A percentile compares a stretch with the other conserved stretches of the same genome.
These are phyloP conservation scores for Gossypium ekmanianum DNA, from an alignment of 345 rosid genomes.

Conservation along the genomic window DNA sequence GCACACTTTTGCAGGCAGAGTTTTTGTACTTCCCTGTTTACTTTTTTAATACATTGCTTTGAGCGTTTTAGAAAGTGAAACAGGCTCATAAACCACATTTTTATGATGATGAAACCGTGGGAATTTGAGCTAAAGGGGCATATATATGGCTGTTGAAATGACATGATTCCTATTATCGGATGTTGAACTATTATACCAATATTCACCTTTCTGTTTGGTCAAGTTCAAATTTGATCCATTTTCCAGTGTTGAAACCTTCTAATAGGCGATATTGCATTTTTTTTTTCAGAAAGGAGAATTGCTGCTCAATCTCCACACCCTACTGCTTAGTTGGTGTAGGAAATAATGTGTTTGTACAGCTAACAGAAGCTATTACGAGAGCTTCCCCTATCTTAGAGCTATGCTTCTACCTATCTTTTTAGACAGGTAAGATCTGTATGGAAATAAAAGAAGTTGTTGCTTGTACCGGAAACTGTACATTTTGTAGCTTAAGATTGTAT, in stretches of 20 bases:
- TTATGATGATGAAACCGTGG: background rate
- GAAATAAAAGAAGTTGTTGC: conserved; percentile 42
- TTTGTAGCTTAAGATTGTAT: conserved; percentile 64
- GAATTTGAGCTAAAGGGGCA: background rate
- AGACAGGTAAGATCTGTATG: conserved; percentile 42
- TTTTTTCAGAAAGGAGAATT: conserved; percentile 62
- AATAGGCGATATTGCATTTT: background rate
- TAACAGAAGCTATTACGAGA: conserved; percentile 44
- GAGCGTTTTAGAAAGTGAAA: no score
- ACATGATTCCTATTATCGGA: background rate
- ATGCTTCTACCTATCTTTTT: conserved; percentile 29
- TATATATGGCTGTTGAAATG: background rate
- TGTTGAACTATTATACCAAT: background rate
- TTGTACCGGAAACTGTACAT: conserved; percentile 57
- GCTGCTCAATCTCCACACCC: conserved; percentile 48
- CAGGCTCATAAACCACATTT: no score
- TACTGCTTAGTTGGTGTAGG: conserved; percentile 32
- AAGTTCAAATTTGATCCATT: background rate
- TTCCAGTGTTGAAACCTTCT: background rate
- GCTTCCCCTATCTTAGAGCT: conserved; percentile 31
- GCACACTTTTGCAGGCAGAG: no score
- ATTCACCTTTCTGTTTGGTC: background rate
- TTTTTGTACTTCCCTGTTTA: no score
- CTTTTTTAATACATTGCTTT: no score
- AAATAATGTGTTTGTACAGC: conserved; percentile 52